These are phyloP conservation scores for Pneumocystis sp. DNA, from an alignment of 1,139 yeast species.

Conservation along the genomic window DNA sequence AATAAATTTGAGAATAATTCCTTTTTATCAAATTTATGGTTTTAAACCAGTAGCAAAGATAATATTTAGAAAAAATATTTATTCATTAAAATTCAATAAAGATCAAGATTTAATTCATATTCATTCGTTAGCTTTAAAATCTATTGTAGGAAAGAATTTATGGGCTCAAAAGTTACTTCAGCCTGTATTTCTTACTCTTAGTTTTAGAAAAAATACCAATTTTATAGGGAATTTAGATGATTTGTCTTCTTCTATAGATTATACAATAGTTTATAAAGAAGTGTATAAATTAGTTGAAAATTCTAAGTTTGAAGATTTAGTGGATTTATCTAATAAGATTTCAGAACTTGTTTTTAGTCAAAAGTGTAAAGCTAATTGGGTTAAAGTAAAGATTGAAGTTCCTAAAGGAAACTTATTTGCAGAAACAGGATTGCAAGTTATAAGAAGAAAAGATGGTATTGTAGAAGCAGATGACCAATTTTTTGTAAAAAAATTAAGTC, in stretches of 20 bases:
- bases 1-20: neutral
- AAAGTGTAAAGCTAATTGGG: slow-evolving; percentile 38
- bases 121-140: slow-evolving; percentile 8
- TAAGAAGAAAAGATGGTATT: slow-evolving; percentile 16
- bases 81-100: neutral
- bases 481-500: slow-evolving; percentile 37
- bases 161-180: slow-evolving; percentile 30
- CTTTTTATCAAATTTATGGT: neutral
- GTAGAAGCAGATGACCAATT: slow-evolving; percentile 29
- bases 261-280: slow-evolving; percentile 58
- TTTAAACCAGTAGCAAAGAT: neutral
- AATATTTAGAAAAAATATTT: neutral
- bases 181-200: slow-evolving; percentile 47
- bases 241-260: slow-evolving; percentile 64
- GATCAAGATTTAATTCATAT: slow-evolving; percentile 10
- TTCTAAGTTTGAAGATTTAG: slow-evolving; percentile 28
- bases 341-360: slow-evolving; percentile 36
- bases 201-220: slow-evolving; percentile 51
- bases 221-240: slow-evolving; percentile 65
- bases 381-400: slow-evolving; percentile 33
- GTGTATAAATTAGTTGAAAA: slow-evolving; percentile 15
- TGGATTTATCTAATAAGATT: slow-evolving; percentile 45
- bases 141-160: slow-evolving; percentile 10
- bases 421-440: slow-evolving; percentile 32
- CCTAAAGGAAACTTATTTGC: slow-evolving; percentile 47